These are phyloP conservation scores for Ustilago tritici DNA, from an alignment of 1,284 basidiomycete species.

Conservation along the genomic window DNA sequence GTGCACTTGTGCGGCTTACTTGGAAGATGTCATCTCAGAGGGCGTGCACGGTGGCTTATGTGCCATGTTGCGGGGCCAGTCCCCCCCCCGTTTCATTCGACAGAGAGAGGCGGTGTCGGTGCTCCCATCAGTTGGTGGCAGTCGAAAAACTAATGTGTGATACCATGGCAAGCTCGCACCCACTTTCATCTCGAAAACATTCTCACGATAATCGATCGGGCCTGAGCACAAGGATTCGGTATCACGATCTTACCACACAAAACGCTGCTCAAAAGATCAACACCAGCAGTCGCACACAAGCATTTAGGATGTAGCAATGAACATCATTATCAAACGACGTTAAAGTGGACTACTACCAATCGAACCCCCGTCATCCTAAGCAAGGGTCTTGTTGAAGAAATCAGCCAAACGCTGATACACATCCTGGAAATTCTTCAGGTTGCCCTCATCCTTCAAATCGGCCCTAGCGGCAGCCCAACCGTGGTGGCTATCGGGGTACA, in stretches of 20 bases:
- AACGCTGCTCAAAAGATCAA: not conserved
- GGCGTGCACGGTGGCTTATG: not conserved
- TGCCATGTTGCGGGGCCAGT: not conserved
- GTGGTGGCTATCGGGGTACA: constrained; percentile 73
- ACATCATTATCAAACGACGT: not conserved
- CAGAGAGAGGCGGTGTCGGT: not conserved
- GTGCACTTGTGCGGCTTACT: not conserved
- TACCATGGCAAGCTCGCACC: not conserved
- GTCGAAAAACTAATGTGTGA: not conserved
- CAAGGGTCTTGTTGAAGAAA: constrained; percentile 55
- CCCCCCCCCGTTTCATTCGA: not conserved
- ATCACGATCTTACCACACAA: not conserved
- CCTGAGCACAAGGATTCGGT: not conserved
- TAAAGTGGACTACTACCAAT: not conserved
- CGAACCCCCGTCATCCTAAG: constrained; percentile 10
- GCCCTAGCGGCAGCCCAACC: constrained; percentile 81
- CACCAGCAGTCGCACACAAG: not conserved
- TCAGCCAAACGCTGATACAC: constrained; percentile 72
- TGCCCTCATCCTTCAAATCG: constrained; percentile 76
- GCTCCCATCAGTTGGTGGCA: not conserved
- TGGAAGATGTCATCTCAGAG: not conserved
- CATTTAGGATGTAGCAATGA: not conserved
- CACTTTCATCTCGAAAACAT: not conserved
- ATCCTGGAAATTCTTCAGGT: constrained; percentile 78
- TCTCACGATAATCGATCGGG: not conserved